A percentile compares a stretch with the other conserved stretches of the same genome.
phyloP scores from a whole-genome alignment of 768 basidiomycete species.

The Cystoderma amianthinum region DNA sequence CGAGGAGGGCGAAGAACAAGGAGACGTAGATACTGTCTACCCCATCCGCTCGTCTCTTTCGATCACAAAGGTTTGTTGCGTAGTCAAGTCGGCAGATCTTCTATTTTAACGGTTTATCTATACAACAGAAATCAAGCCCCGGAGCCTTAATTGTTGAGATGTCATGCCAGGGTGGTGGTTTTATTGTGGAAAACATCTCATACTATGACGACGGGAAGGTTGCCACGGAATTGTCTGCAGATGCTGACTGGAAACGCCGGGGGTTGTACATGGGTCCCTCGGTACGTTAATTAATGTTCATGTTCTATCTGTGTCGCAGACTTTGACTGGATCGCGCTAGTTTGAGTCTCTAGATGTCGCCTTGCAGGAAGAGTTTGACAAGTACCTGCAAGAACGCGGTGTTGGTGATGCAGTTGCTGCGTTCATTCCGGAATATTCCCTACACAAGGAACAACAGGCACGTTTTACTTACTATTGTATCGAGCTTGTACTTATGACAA shows the following conservation, averaged over 20 bases:
- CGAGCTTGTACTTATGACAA: not conserved
- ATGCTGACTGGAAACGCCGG: conserved; percentile 91
- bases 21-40: conserved; percentile 30
- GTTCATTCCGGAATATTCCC: conserved; percentile 86
- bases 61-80: conserved; percentile 66
- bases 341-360: conserved; percentile 85
- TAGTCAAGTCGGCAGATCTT: not conserved
- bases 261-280: conserved; percentile 91
- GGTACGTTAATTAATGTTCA: conserved; percentile 32
- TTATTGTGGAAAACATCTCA: conserved; percentile 85
- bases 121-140: conserved; percentile 33
- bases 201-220: conserved; percentile 71
- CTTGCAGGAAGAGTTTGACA: conserved; percentile 90
- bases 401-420: conserved; percentile 75
- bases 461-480: conserved; percentile 1
- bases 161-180: conserved; percentile 70
- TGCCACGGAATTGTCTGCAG: conserved; percentile 73
- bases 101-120: too few species aligned
- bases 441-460: conserved; percentile 88
- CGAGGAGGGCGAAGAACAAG: conserved; percentile 18
- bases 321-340: too few species aligned
- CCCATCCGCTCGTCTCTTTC: conserved; percentile 77
- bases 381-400: conserved; percentile 85
- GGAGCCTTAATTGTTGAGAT: conserved; percentile 79
- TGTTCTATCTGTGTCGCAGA: too few species aligned